phyloP scores from a whole-genome alignment of 805 yeast genomes.

The Naumovozyma castellii region DNA sequence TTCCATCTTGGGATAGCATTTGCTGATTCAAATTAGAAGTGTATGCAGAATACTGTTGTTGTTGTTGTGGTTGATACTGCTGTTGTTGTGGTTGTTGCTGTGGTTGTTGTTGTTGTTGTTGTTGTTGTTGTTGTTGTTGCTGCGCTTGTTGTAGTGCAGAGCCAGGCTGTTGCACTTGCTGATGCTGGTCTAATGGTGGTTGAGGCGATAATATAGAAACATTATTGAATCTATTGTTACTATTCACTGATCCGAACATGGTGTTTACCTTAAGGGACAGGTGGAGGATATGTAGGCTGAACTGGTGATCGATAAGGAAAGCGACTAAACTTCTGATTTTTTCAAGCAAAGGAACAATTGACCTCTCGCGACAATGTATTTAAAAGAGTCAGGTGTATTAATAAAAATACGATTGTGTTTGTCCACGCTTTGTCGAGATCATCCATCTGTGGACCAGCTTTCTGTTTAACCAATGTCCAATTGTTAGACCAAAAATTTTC shows the following conservation, averaged over 20 bases:
- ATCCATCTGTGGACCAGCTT: too few relatives aligned
- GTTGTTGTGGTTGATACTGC: background rate
- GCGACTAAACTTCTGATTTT: too few relatives aligned
- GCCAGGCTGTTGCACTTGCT: constrained; percentile 1
- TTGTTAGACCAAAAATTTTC: background rate
- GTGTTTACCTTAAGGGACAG: background rate
- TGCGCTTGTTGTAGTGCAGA: background rate
- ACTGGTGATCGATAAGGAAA: too few relatives aligned
- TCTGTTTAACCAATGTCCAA: too few relatives aligned
- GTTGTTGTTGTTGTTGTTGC: constrained; percentile 16
- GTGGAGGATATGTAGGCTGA: too few relatives aligned
- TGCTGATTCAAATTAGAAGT: constrained; percentile 1
- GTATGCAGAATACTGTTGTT: constrained; percentile 2
- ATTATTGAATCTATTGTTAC: background rate
- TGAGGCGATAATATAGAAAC: background rate
- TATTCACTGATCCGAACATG: background rate
- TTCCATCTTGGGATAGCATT: constrained; percentile 3
- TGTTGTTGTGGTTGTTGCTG: constrained; percentile 2
- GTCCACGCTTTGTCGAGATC: too few relatives aligned
- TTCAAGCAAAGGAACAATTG: too few relatives aligned
- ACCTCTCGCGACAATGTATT: too few relatives aligned
- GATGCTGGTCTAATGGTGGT: background rate
- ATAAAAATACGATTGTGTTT: too few relatives aligned
- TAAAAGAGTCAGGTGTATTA: too few relatives aligned
- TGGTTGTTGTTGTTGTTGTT: constrained; percentile 1